Evolutionary conservation across 305 asterid genomes (phyloP), one percentile per base, ranked within the genome.

Genomic region (Solanum hybrid): DNA sequence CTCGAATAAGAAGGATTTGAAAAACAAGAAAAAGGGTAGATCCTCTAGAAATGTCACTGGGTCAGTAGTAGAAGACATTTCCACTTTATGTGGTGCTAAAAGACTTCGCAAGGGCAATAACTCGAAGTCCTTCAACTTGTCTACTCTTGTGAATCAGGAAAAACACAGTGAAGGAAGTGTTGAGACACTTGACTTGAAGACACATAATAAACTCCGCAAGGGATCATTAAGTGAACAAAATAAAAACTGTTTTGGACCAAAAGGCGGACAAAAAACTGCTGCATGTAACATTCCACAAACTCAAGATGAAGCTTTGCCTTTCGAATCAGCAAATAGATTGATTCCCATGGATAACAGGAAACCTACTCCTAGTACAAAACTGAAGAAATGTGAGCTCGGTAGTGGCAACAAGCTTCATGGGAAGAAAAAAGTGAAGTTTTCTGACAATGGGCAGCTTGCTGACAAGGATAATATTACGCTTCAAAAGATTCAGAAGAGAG

Each of bases 391-490:
- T 71, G 90, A 87, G 86, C 88, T 38, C 75, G 87, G 69, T 14
- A 71, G 72, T 86, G 87, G 26, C 51, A 90, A 88, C 91, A 72
- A 73, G 69, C 51, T 90, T 89, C 92, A 89, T 60, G 90, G 90
- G 81, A 13, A 45, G 87, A 97, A 92, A 92, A 95, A 91, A 87
- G 96, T 93, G 91, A 93, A 86, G 82, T 93, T 95, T 89, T 92
- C 93, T 79, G 89, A 90, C 71, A 93, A 89, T 45, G 91, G 85
- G 77, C 88, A 91, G 87, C 89, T 51, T 79, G 88, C 89, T 79
- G 89, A 89, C 60, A 34, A 89, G 89, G 92, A 85, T 86, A 80
- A 87, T 88, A 80, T 32, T 37, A 34, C 27, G 17, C 87, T 69
- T 51, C 42, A 88, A 77, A 88, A 35, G 26, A 88, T 35, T 45